Evolutionary conservation across 2,329 filamentous ascomycete genomes (phyloP).

Genomic region (Fusarium longipes): DNA sequence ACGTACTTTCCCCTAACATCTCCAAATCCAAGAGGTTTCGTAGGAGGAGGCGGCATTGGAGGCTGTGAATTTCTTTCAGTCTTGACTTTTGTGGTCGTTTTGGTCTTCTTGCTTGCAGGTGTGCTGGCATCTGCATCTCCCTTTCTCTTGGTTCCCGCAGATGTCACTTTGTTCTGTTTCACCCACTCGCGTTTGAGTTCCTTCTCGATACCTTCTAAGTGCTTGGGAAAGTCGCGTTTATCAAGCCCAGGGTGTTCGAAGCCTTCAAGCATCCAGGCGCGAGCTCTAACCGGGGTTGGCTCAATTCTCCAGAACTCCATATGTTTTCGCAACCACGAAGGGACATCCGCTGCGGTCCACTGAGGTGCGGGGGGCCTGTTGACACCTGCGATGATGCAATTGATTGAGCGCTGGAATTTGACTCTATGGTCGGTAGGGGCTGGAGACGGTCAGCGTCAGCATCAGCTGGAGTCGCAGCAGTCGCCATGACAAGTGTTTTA

Average conservation of each 20-base stretch:
- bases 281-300: background rate
- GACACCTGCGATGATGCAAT: background rate
- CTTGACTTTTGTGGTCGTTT: background rate
- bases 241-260: background rate
- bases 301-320: background rate
- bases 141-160: background rate
- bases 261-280: background rate
- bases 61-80: background rate
- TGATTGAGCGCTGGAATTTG: background rate
- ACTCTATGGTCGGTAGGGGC: background rate
- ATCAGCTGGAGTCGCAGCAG: background rate
- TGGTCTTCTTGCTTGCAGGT: background rate
- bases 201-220: background rate
- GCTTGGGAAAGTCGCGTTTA: fast-evolving
- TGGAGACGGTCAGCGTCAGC: background rate
- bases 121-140: fast-evolving
- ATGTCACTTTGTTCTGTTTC: background rate
- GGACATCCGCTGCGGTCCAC: background rate
- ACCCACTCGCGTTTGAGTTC: background rate
- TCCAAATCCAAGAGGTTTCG: fast-evolving
- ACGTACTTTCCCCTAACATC: background rate
- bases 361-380: too few species aligned
- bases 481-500: background rate
- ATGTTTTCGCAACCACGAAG: background rate
- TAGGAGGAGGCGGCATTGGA: background rate